Evolutionary conservation across 768 basidiomycete genomes (phyloP).

Genomic region (Boletus speciosus): DNA sequence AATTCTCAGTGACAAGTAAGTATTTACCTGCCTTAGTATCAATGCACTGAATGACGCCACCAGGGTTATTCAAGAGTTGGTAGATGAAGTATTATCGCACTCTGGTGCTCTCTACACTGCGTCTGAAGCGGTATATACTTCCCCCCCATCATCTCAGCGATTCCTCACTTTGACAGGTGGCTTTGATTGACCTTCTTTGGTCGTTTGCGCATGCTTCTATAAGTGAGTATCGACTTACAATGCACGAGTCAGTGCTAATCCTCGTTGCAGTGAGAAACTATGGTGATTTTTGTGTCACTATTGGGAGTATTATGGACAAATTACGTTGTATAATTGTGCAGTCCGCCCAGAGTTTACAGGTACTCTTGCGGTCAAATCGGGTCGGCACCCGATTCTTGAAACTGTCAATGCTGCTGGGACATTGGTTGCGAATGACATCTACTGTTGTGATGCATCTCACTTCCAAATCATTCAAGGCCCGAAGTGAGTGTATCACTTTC

Average conservation of each 20-base stretch:
- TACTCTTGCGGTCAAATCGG: slow-evolving; percentile 84
- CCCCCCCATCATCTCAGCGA: neutral
- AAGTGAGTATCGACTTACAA: slow-evolving; percentile 44
- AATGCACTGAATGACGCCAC: neutral
- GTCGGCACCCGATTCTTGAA: slow-evolving; percentile 87
- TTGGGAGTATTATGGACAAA: neutral
- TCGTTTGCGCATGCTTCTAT: slow-evolving; percentile 83
- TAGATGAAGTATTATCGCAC: slow-evolving; percentile 62
- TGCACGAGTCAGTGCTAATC: neutral
- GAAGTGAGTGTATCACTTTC: slow-evolving; percentile 49
- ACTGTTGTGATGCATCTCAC: slow-evolving; percentile 74
- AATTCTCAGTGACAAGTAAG: slow-evolving; percentile 76
- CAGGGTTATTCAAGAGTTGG: slow-evolving; percentile 79
- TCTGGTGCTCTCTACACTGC: slow-evolving; percentile 85
- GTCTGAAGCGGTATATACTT: slow-evolving; percentile 69
- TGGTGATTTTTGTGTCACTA: slow-evolving; percentile 27
- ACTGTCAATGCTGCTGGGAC: slow-evolving; percentile 61
- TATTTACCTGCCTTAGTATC: neutral
- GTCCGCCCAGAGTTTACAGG: slow-evolving; percentile 91
- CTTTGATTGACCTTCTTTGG: slow-evolving; percentile 86
- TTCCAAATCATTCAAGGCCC: slow-evolving; percentile 94
- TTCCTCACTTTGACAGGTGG: slow-evolving; percentile 49
- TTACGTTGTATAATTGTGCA: slow-evolving; percentile 24
- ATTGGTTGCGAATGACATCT: slow-evolving; percentile 87
- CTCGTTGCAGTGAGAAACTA: slow-evolving; percentile 44